Conservation (phyloP, 371 early-diverging fungal species). For the Apophysomyces trapeziformis region DNA sequence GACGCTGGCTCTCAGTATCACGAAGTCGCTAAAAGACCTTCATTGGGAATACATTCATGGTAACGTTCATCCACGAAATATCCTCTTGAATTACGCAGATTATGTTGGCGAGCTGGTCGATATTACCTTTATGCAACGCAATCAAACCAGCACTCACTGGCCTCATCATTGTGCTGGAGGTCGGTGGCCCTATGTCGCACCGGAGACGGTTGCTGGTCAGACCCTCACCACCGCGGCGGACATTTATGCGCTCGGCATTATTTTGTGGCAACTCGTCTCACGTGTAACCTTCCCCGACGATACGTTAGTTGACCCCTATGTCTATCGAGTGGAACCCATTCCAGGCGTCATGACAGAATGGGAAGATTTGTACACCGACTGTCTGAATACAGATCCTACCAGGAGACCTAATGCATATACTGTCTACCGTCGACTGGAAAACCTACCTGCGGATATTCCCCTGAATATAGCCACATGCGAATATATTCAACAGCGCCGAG, state of each 20-base stretch:
- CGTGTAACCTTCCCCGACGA: slow-evolving; percentile 47
- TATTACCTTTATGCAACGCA: slow-evolving; percentile 46
- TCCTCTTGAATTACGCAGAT: slow-evolving; percentile 43
- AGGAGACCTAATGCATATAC: slow-evolving; percentile 46
- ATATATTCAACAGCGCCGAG: slow-evolving; percentile 27
- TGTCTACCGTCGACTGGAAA: slow-evolving; percentile 33
- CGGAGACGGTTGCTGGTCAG: slow-evolving; percentile 30
- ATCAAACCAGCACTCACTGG: slow-evolving; percentile 16
- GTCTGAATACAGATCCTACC: slow-evolving; percentile 39
- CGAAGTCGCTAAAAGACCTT: slow-evolving; percentile 46
- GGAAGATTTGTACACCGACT: slow-evolving; percentile 43
- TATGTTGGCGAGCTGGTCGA: slow-evolving; percentile 46
- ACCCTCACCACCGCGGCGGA: slow-evolving; percentile 37
- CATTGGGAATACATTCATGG: slow-evolving; percentile 53
- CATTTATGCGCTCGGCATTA: slow-evolving; percentile 46
- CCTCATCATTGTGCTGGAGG: slow-evolving; percentile 25
- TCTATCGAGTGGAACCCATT: slow-evolving; percentile 40
- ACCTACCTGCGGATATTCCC: slow-evolving; percentile 18
- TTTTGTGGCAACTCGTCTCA: slow-evolving; percentile 49
- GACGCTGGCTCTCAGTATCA: slow-evolving; percentile 40
- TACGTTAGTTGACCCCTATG: slow-evolving; percentile 26
- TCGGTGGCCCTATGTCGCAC: slow-evolving; percentile 49
- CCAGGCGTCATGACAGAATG: slow-evolving; percentile 45
- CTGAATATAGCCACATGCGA: slow-evolving; percentile 20
- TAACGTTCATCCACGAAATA: slow-evolving; percentile 50